phyloP scores from a whole-genome alignment of 495 filamentous ascomycete genomes.

The Xylaria telfairii region DNA sequence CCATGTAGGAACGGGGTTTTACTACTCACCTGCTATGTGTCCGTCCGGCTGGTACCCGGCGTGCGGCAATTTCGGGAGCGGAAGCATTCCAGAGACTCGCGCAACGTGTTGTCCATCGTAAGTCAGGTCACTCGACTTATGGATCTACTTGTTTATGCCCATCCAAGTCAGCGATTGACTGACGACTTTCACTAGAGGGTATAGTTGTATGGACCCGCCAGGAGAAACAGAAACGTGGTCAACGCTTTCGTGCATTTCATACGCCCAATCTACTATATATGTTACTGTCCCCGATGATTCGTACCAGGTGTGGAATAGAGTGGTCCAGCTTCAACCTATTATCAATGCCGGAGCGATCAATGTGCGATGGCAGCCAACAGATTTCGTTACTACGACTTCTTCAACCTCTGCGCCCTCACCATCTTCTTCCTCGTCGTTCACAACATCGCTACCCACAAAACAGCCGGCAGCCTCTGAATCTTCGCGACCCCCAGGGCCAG shows the following conservation, averaged over 20 bases:
- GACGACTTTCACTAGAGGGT: neutral
- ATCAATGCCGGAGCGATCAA: constrained; percentile 13
- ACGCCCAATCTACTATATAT: constrained; percentile 5
- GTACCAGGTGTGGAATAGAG: neutral
- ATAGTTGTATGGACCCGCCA: constrained; percentile 6
- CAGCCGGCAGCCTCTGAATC: neutral
- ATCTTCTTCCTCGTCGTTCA: neutral
- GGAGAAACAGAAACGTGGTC: neutral
- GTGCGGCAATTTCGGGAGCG: neutral
- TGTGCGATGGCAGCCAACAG: constrained; percentile 8
- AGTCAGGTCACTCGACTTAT: neutral
- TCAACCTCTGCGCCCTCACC: neutral
- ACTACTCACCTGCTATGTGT: constrained; percentile 15
- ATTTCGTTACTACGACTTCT: neutral
- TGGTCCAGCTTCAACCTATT: constrained; percentile 13
- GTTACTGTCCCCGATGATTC: constrained; percentile 11
- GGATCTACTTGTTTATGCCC: neutral
- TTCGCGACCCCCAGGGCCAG: neutral
- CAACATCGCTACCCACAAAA: neutral
- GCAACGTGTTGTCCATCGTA: constrained; percentile 14
- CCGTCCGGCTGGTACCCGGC: constrained; percentile 6
- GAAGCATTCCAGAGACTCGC: constrained; percentile 1
- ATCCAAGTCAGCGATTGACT: neutral
- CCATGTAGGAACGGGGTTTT: neutral
- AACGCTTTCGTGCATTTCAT: constrained; percentile 9